A percentile compares a stretch with the other conserved stretches of the same genome.
phyloP scores from a whole-genome alignment of 2,329 filamentous ascomycete genomes.

The Aspergillus sp. region DNA sequence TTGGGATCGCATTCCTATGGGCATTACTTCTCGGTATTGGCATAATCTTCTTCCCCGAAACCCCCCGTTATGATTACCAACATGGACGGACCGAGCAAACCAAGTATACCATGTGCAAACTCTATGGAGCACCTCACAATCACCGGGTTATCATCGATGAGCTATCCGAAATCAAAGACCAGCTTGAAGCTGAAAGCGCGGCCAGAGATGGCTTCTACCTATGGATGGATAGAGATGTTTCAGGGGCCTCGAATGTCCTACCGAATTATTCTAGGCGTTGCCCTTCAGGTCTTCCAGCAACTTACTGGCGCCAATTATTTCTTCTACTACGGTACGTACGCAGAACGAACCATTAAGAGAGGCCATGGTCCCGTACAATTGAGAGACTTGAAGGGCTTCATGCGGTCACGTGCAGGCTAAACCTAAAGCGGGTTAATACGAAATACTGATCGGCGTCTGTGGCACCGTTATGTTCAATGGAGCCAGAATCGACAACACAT shows the following conservation, averaged over 20 bases:
- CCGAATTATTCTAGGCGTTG: conserved; percentile 41
- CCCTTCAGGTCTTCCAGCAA: conserved; percentile 45
- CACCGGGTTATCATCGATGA: conserved; percentile 54
- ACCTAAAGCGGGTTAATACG: too few relatives aligned
- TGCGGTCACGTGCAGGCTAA: neutral
- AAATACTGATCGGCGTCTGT: neutral
- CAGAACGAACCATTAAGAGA: neutral
- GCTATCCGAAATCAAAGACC: conserved; percentile 56
- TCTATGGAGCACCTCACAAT: conserved; percentile 54
- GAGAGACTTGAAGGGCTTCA: neutral
- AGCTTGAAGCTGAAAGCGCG: conserved; percentile 47
- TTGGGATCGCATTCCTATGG: conserved; percentile 60
- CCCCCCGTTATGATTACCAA: conserved; percentile 60
- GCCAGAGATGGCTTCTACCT: conserved; percentile 16
- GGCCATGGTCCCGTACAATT: neutral
- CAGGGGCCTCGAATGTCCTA: conserved; percentile 45
- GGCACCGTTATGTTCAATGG: conserved; percentile 52
- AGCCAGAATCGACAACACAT: conserved; percentile 64
- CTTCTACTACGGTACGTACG: conserved; percentile 51
- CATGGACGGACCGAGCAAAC: conserved; percentile 53
- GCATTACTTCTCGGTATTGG: conserved; percentile 54
- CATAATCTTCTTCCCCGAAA: conserved; percentile 57
- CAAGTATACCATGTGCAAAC: conserved; percentile 51
- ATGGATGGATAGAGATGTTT: conserved; percentile 39
- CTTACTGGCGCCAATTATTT: conserved; percentile 47